phyloP scores from a whole-genome alignment of 345 rosid genomes.

The Physaria fendleri region DNA sequence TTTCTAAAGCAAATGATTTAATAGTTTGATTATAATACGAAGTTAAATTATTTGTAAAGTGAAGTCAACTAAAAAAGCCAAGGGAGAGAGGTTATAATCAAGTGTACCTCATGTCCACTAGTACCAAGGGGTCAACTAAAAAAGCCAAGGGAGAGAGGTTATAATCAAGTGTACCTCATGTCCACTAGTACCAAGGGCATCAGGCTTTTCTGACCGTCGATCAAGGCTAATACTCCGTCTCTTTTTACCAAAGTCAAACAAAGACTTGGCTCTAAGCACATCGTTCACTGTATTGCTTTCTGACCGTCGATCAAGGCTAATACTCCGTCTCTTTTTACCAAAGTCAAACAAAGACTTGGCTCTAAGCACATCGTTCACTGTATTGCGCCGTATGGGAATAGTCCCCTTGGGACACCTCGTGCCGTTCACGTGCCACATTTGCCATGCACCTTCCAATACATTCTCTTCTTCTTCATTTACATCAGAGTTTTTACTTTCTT shows the following conservation, averaged over 20 bases:
- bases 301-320: conserved; percentile 23
- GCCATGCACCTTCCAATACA: conserved; percentile 46
- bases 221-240: conserved; percentile 12
- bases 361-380: conserved; percentile 66
- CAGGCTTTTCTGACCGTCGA: conserved; percentile 58
- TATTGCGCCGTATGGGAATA: conserved; percentile 82
- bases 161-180: conserved; percentile 51
- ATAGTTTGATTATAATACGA: too few relatives aligned
- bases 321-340: conserved; percentile 45
- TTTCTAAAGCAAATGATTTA: too few relatives aligned
- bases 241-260: conserved; percentile 80
- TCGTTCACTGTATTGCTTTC: conserved; percentile 64
- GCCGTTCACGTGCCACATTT: conserved; percentile 86
- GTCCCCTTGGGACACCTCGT: conserved; percentile 85
- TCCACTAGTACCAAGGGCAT: conserved; percentile 65
- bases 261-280: conserved; percentile 83
- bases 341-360: conserved; percentile 88
- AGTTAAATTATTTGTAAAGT: too few relatives aligned
- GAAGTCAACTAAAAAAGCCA: not conserved
- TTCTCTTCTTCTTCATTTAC: conserved; percentile 9
- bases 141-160: not conserved
- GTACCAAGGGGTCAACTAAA: conserved; percentile 16
- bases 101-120: conserved; percentile 73
- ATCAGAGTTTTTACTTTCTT: conserved; percentile 26
- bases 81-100: not conserved